Percentiles rank a stretch among this genome's conserved stretches.
Conservation (phyloP, 768 basidiomycete species). For the Chalciporus piperatus region DNA sequence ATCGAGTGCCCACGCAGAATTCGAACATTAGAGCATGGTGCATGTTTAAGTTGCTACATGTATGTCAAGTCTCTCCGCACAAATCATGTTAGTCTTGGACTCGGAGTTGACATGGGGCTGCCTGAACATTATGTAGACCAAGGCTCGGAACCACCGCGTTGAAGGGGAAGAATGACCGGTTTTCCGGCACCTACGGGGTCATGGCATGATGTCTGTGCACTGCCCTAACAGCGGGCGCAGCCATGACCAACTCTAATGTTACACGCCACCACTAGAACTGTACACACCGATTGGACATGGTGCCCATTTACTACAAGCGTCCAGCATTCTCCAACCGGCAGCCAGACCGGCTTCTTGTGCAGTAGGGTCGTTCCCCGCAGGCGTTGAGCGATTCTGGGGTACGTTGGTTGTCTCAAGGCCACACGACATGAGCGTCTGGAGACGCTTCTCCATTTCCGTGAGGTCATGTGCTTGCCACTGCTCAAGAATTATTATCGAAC, state of each 20-base stretch:
- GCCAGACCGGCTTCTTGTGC: constrained; percentile 2
- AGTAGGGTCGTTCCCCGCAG: neutral
- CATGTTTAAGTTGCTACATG: too few species aligned
- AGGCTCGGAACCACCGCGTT: too few species aligned
- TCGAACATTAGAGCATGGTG: too few species aligned
- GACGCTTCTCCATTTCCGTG: constrained; percentile 53
- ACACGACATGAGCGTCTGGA: constrained; percentile 35
- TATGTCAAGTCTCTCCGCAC: too few species aligned
- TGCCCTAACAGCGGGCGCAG: too few species aligned
- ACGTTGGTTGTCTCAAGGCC: neutral
- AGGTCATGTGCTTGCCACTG: constrained; percentile 52
- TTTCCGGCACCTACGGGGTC: too few species aligned
- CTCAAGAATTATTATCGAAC: constrained; percentile 29
- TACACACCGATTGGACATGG: constrained; percentile 69
- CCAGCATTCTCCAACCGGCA: constrained; percentile 55
- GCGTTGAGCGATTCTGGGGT: neutral
- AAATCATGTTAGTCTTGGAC: too few species aligned
- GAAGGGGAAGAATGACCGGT: too few species aligned
- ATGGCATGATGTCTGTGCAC: too few species aligned
- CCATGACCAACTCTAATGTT: neutral
- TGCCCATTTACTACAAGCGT: constrained; percentile 48
- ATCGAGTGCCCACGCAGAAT: too few species aligned
- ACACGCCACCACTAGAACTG: constrained; percentile 9
- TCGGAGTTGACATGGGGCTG: too few species aligned
- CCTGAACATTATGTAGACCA: too few species aligned